phyloP scores from a whole-genome alignment of 208 protist species.

The Vickermania ingenoplastis region DNA sequence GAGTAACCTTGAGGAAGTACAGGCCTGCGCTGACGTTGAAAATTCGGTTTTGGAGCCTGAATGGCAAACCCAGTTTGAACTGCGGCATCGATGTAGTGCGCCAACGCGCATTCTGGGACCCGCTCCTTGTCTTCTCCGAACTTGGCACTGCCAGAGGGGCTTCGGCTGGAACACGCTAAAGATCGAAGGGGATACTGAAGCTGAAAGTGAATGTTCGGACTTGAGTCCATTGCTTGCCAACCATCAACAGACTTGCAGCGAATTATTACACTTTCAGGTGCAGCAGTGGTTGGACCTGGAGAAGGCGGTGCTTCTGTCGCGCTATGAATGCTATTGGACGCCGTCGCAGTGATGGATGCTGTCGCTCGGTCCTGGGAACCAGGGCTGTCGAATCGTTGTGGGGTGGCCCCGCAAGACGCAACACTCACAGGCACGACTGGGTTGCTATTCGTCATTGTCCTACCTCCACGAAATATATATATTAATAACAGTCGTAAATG shows the following conservation, averaged over 20 bases:
- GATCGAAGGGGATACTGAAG: neutral
- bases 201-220: neutral
- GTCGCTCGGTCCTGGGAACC: too few relatives aligned
- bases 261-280: too few relatives aligned
- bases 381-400: too few relatives aligned
- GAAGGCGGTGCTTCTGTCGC: too few relatives aligned
- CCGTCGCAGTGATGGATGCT: too few relatives aligned
- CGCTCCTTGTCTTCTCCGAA: neutral
- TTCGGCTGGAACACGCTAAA: neutral
- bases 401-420: too few relatives aligned
- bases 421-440: too few relatives aligned
- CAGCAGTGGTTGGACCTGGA: too few relatives aligned
- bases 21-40: neutral
- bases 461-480: neutral
- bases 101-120: too few relatives aligned
- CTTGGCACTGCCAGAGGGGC: neutral
- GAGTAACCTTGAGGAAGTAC: slow-evolving; percentile 9
- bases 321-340: too few relatives aligned
- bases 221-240: too few relatives aligned
- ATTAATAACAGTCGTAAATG: neutral
- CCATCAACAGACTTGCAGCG: too few relatives aligned
- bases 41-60: neutral
- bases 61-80: neutral
- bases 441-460: neutral
- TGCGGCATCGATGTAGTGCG: neutral